Percentiles rank a stretch among this genome's conserved stretches.
Evolutionary conservation across 2,329 filamentous ascomycete species (phyloP).

Genomic region (Neonectria ditissima): DNA sequence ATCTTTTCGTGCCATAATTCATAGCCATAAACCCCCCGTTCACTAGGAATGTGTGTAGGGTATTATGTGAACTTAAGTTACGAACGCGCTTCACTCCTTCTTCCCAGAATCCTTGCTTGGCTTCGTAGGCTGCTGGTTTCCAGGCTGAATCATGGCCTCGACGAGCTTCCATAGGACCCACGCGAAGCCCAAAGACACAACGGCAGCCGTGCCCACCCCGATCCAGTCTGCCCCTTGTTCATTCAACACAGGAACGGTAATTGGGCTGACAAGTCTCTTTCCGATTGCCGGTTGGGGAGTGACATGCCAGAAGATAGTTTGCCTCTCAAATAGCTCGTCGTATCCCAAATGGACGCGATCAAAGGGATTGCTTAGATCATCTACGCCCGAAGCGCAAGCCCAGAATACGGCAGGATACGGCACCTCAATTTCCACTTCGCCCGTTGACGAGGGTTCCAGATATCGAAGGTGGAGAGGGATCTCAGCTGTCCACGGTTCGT

Average conservation of each 20-base stretch:
- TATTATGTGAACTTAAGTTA: background rate
- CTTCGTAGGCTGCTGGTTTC: background rate
- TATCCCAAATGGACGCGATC: conserved; percentile 88
- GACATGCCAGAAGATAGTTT: conserved; percentile 87
- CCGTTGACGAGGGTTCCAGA: conserved; percentile 70
- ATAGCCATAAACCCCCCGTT: background rate
- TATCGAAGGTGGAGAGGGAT: conserved; percentile 91
- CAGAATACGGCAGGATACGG: conserved; percentile 91
- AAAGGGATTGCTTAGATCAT: conserved; percentile 84
- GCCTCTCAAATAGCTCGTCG: conserved; percentile 80
- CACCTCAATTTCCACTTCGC: conserved; percentile 67
- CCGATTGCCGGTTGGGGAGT: conserved; percentile 59
- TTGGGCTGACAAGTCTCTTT: conserved; percentile 61
- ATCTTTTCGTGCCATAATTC: background rate
- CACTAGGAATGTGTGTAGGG: background rate
- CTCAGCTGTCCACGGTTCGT: conserved; percentile 70
- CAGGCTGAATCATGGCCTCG: conserved; percentile 23
- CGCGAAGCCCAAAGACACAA: conserved; percentile 72
- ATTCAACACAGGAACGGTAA: conserved; percentile 75
- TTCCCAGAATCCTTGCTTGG: conserved; percentile 27
- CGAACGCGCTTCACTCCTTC: conserved; percentile 31
- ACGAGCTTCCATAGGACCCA: conserved; percentile 75
- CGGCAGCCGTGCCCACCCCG: conserved; percentile 67
- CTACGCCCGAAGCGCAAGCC: conserved; percentile 79
- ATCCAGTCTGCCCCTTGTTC: conserved; percentile 61